Percentiles rank a stretch among this genome's conserved stretches.
These are phyloP conservation scores for Mycena galericulata DNA, from an alignment of 768 basidiomycete genomes.

Conservation along the genomic window DNA sequence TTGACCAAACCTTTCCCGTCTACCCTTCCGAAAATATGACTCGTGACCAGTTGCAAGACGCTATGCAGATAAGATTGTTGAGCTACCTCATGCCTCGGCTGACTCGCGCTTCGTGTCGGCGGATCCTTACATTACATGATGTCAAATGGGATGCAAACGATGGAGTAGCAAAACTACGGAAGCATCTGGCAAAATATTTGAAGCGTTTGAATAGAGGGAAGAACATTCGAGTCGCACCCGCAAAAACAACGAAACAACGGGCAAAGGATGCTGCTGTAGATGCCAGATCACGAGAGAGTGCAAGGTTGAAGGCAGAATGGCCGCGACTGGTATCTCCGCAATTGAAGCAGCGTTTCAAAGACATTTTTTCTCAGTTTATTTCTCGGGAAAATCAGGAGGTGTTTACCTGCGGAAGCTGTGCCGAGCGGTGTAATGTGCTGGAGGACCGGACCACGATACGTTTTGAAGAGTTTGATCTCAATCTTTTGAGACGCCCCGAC, in stretches of 20 bases:
- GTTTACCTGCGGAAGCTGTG: slow-evolving; percentile 3
- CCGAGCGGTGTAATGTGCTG: neutral
- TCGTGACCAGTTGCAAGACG: neutral
- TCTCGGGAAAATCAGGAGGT: neutral
- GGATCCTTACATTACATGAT: neutral
- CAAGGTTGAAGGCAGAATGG: neutral
- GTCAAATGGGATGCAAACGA: neutral
- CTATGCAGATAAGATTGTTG: neutral
- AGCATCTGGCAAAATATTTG: neutral
- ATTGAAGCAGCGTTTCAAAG: neutral
- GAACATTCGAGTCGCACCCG: neutral
- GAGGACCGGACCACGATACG: neutral
- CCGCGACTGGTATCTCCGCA: neutral
- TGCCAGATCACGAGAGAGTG: neutral
- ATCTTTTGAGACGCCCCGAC: neutral
- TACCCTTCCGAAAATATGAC: neutral
- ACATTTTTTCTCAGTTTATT: neutral
- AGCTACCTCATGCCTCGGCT: neutral
- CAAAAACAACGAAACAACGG: neutral
- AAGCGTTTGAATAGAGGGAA: neutral
- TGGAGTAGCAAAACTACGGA: neutral
- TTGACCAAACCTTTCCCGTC: neutral
- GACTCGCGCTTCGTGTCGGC: neutral
- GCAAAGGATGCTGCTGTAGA: too few relatives aligned
- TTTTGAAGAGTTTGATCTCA: neutral